Base-by-base conservation (phyloP, 2,329 filamentous ascomycete species). In the Trichoderma sp. region DNA sequence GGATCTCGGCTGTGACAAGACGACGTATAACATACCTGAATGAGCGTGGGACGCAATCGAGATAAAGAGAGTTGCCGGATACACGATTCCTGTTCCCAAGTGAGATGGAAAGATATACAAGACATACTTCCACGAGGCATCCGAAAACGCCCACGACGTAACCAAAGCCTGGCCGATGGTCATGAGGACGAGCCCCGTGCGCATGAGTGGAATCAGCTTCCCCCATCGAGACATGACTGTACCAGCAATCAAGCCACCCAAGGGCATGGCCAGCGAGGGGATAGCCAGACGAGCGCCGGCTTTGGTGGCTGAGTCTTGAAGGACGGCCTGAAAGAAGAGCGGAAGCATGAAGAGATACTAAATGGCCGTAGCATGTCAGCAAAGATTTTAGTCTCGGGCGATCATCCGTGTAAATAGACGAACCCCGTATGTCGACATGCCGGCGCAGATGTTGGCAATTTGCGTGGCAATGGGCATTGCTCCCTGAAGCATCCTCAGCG, bases 301-400 rank as follows among this genome's bases (percentile, higher is more conserved):
- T 15, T 85, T 84, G 0, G 90, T 89, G 0, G 91, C 87, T 0
- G 88, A 88, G 72, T 92, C 90, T 2, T 88, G 80, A 3, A 91
- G 84, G 7, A 92, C 89, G 0, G 88, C 88, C 75, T 92, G 90
- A 77, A 92, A 93, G 81, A 91, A 93, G 6, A 93, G 82, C 0
- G 91, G 91, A 0, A 91, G 85, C 76, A 91, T 91, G 81, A 93
- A 93, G 18, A 92, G 82, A 74, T 92, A 88, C 84, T 87, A 57
- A 4, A 5, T 14, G 79, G 0, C 5, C 5, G 36, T 14, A 21
- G 6, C 14, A 9, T 34, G 65, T 78, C 15, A 79, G 74, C 18
- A 12, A 15, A 8, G 3, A 12, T 21, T 3, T 15, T 3, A 3
- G 0, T 3, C 34, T 43, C 18, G 12, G 21, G 24, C 6, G 34